Base-by-base conservation (phyloP, 805 yeast genomes). In the Clavispora asparagi region DNA sequence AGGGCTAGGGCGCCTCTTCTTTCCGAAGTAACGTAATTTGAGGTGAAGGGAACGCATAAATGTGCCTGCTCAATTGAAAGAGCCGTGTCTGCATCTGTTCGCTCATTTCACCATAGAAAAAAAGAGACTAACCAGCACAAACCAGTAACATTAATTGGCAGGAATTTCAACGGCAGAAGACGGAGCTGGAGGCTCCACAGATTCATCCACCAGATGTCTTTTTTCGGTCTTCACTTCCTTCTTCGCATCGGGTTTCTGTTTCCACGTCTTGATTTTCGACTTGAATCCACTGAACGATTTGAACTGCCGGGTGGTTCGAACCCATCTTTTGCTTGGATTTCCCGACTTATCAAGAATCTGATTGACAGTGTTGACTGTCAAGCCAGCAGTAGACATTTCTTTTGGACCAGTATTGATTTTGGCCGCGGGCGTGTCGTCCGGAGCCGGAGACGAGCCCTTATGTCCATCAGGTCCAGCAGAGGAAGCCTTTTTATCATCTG, bases 281-380 rank as follows among this genome's bases (percentile, higher is more conserved):
- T 69, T 70, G 56, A 66, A 71, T 11, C 77, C 77, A 39, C 68
- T 67, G 53, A 71, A 71, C 1, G 76, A 68, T 62, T 71, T 71
- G 56, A 71, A 69, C 44, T 61, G 59, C 10, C 61, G 45, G 2
- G 68, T 60, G 19, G 57, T 57, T 49, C 70, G 69, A 26, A 52
- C 57, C 75, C 75, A 71, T 47, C 53, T 62, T 42, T 49, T 59
- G 38, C 52, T 47, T 27, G 72, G 71, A 41, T 51, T 59, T 7
- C 74, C 74, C 11, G 68, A 58, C 43, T 62, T 66, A 48, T 70
- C 74, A 40, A 71, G 59, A 0, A 56, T 47, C 43, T 61, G 65
- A 12, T 49, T 50, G 13, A 65, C 60, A 41, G 63, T 57, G 45
- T 68, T 68, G 65, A 70, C 63, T 4, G 71, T 60, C 42, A 70